phyloP scores from a whole-genome alignment of 2,329 filamentous ascomycete genomes.

The Fusarium pseudograminearum region DNA sequence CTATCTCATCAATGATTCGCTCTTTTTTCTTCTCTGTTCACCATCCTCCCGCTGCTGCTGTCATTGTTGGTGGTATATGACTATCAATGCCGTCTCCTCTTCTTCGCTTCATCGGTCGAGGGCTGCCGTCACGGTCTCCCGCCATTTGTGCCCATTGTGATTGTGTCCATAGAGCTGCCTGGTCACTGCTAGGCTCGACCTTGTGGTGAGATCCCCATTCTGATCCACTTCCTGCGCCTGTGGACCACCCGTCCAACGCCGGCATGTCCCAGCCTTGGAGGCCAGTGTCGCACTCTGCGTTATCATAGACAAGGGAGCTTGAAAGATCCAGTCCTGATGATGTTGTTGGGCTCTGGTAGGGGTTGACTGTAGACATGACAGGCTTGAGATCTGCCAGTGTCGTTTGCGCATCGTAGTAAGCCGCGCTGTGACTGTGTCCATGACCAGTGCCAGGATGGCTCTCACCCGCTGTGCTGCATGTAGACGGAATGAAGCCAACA shows the following conservation, averaged over 20 bases:
- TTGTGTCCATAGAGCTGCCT: slow-evolving; percentile 53
- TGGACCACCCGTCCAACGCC: slow-evolving; percentile 53
- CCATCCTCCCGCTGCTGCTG: slow-evolving; percentile 49
- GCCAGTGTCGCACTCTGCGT: slow-evolving; percentile 48
- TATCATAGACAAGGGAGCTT: slow-evolving; percentile 53
- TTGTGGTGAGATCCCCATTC: slow-evolving; percentile 53
- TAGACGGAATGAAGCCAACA: slow-evolving; percentile 50
- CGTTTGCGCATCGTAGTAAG: slow-evolving; percentile 52
- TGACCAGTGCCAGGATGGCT: slow-evolving; percentile 38
- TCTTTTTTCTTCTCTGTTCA: slow-evolving; percentile 28
- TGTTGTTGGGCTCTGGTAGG: slow-evolving; percentile 48
- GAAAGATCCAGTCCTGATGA: slow-evolving; percentile 51
- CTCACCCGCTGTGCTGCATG: slow-evolving; percentile 46
- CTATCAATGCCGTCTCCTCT: slow-evolving; percentile 51
- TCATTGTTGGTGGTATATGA: slow-evolving; percentile 50
- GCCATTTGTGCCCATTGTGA: slow-evolving; percentile 52
- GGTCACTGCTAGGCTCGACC: slow-evolving; percentile 48
- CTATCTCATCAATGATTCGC: slow-evolving; percentile 15
- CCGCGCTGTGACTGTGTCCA: slow-evolving; percentile 42
- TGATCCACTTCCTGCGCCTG: slow-evolving; percentile 44
- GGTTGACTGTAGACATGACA: slow-evolving; percentile 47
- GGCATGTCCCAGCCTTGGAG: slow-evolving; percentile 56
- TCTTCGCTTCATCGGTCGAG: slow-evolving; percentile 54
- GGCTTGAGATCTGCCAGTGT: slow-evolving; percentile 53
- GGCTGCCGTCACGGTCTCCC: slow-evolving; percentile 53